Evolutionary conservation across 768 basidiomycete species (phyloP).

Genomic region (Rhodotorula sphaerocarpa): DNA sequence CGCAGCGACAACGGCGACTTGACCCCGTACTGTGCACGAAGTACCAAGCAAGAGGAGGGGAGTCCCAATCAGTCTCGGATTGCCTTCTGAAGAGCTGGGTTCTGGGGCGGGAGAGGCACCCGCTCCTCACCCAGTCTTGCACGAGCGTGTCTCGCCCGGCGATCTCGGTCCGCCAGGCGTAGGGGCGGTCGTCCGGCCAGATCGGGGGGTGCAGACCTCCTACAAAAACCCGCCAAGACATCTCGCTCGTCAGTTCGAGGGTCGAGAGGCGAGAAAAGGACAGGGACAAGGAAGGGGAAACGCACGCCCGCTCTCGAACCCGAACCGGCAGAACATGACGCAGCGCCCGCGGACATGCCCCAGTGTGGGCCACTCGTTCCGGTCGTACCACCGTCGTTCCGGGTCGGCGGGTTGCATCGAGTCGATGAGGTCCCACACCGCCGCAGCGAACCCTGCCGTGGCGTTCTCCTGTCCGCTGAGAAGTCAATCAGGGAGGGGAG

Average conservation of each 20-base stretch:
- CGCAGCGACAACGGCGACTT: background rate
- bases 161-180: background rate
- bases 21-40: slow-evolving; percentile 8
- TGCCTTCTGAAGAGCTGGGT: too few species aligned
- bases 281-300: background rate
- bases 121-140: slow-evolving; percentile 12
- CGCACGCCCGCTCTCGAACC: slow-evolving; percentile 1
- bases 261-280: too few species aligned
- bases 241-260: background rate
- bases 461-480: slow-evolving; percentile 1
- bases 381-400: slow-evolving; percentile 3
- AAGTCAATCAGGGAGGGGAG: background rate
- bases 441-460: background rate
- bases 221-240: background rate
- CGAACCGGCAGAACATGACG: slow-evolving; percentile 14
- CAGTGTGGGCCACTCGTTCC: slow-evolving; percentile 4
- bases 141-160: slow-evolving; percentile 4
- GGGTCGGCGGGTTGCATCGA: background rate
- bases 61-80: background rate
- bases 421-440: slow-evolving; percentile 2
- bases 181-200: slow-evolving; percentile 4
- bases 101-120: background rate
- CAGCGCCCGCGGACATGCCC: slow-evolving; percentile 4
- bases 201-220: slow-evolving; percentile 3
- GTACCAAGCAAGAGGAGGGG: background rate